Conservation (phyloP, 2,329 filamentous ascomycete species). For the Microdochium trichocladiopsis region DNA sequence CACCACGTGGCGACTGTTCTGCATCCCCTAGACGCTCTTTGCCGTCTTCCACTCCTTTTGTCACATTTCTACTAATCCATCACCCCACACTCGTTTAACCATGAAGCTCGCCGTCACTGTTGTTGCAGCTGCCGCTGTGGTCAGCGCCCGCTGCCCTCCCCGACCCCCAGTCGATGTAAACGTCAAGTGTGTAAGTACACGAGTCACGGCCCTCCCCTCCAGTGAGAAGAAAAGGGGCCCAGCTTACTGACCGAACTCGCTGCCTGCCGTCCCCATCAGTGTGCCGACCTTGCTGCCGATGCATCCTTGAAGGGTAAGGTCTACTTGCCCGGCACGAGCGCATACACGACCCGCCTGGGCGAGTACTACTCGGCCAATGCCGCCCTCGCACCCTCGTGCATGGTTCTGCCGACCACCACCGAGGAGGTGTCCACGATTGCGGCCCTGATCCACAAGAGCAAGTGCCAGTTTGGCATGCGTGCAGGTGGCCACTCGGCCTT, state of each 20-base stretch:
- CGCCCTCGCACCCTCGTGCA: slow-evolving; percentile 1
- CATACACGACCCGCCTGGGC: background rate
- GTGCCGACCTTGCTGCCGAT: background rate
- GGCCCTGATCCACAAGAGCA: slow-evolving; percentile 7
- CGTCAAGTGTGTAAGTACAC: background rate
- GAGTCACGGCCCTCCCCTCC: background rate
- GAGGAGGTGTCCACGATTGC: slow-evolving; percentile 2
- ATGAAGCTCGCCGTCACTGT: background rate
- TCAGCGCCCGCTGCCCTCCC: background rate
- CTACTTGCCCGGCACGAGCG: background rate
- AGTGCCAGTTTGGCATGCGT: slow-evolving; percentile 7
- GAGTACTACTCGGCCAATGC: slow-evolving; percentile 2
- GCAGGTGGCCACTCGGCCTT: slow-evolving; percentile 6
- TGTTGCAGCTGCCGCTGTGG: background rate
- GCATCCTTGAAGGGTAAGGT: background rate
- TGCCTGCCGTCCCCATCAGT: no score
- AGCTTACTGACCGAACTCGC: no score
- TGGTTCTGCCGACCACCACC: slow-evolving; percentile 2
- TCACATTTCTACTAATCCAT: background rate
- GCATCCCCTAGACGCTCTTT: background rate
- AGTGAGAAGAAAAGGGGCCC: no score
- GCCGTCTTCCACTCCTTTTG: background rate
- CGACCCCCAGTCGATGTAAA: background rate
- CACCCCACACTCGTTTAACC: background rate
- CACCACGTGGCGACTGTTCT: background rate